Base-by-base conservation (phyloP, 768 basidiomycete genomes). In the Daedaleopsis sinensis region DNA sequence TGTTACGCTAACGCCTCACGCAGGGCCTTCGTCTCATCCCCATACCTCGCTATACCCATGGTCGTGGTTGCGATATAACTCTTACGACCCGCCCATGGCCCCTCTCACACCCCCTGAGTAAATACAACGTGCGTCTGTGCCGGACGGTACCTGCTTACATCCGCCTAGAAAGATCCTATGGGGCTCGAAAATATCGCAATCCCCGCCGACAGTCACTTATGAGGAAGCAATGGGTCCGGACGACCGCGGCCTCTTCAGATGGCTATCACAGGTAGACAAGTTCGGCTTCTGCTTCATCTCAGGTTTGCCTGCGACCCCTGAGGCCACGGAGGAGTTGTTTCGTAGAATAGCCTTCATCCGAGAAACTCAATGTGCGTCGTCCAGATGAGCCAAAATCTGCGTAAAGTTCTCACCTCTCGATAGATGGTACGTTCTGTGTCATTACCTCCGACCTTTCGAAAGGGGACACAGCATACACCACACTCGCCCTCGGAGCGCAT, bases 361-460 rank as follows among this genome's bases (percentile, higher is more conserved):
- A 47, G 88, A 96, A 73, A 98, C 96, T 0, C 87, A 89, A 54
- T 89, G 86, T 82, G 57, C 61, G 39, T 42, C 18, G 39, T 42
- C 7, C n/a, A 38, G 47, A 47, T 1, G 36, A 7, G 8, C 16
- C n/a, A 7, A 12, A 42, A 36, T 44, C 32, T 36, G 27, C 16
- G 16, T 61, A 32, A 11, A 32, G 49, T 18, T 24, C 37, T 58
- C 12, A 59, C 23, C 13, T n/a, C 18, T 5, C 4, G 38, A 1
- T 64, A 95, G 94, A 98, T 68, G 96, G 96, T 36, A 88, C 86
- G 59, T 96, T 98, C 75, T 99, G 96, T 96, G 94, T 98, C 69
- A 96, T 98, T 69, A 97, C 94, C 0, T 86, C 96, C 0, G 89
- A 96, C 70, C 81, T 96, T 21, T 87, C 89, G 18, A 94, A 90